These are phyloP conservation scores for Colletotrichum sp. DNA, from an alignment of 2,329 filamentous ascomycete species.

Conservation along the genomic window DNA sequence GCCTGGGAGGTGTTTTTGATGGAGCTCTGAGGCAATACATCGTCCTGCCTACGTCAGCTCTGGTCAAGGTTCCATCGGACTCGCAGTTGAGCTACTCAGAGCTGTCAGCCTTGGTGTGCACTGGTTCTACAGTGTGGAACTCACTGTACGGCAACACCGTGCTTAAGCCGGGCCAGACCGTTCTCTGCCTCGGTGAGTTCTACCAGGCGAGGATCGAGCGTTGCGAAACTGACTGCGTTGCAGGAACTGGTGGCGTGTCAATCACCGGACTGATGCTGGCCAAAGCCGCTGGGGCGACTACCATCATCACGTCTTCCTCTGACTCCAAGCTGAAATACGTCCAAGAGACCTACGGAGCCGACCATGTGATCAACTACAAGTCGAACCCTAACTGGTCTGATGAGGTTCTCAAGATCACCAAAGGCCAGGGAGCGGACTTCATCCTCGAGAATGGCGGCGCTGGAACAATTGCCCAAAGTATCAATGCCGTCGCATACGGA, in stretches of 20 bases:
- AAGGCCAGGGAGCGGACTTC: constrained; percentile 46
- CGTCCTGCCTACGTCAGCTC: constrained; percentile 39
- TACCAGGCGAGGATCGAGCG: background rate
- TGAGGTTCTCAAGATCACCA: constrained; percentile 47
- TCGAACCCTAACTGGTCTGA: constrained; percentile 46
- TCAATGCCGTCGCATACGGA: constrained; percentile 47
- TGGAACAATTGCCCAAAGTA: constrained; percentile 46
- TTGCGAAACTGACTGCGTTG: background rate
- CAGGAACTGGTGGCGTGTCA: constrained; percentile 52
- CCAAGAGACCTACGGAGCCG: constrained; percentile 41
- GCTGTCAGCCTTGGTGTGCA: constrained; percentile 43
- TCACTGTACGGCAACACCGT: constrained; percentile 46
- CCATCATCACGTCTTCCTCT: constrained; percentile 55
- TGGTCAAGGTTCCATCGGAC: constrained; percentile 43
- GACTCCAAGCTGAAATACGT: constrained; percentile 48
- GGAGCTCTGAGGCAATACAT: constrained; percentile 48
- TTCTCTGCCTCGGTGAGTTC: constrained; percentile 36
- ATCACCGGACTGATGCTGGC: constrained; percentile 49
- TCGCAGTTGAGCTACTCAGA: constrained; percentile 36
- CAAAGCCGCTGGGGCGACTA: constrained; percentile 47
- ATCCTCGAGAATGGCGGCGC: constrained; percentile 44
- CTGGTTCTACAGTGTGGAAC: constrained; percentile 54
- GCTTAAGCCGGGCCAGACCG: constrained; percentile 43
- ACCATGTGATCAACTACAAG: constrained; percentile 54
- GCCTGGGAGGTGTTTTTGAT: constrained; percentile 33